Evolutionary conservation across 2,329 filamentous ascomycete species (phyloP).

Genomic region (Nothomitra cinnamomea): DNA sequence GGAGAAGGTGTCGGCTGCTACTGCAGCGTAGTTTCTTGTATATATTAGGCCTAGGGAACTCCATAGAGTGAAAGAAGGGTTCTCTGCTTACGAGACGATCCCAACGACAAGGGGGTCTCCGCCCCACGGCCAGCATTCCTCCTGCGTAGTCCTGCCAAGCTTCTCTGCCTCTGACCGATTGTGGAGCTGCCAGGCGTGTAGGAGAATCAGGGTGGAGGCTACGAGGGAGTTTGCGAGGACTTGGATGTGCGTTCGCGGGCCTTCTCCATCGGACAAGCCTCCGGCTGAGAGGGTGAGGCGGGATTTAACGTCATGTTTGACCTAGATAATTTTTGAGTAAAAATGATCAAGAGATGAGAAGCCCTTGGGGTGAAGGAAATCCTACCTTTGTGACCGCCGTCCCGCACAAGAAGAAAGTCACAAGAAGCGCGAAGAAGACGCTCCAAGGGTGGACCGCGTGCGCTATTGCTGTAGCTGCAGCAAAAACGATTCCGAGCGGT

Average conservation of each 20-base stretch:
- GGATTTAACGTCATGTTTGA: slow-evolving; percentile 78
- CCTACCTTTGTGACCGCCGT: slow-evolving; percentile 65
- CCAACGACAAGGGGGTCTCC: slow-evolving; percentile 27
- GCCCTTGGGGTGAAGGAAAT: no score
- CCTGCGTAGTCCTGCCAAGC: slow-evolving; percentile 5
- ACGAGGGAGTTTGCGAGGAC: slow-evolving; percentile 78
- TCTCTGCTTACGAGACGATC: slow-evolving; percentile 26
- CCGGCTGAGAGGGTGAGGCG: slow-evolving; percentile 61
- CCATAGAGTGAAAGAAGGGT: not conserved
- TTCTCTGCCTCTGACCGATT: slow-evolving; percentile 7
- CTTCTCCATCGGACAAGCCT: slow-evolving; percentile 61
- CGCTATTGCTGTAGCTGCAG: slow-evolving; percentile 53
- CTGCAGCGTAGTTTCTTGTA: slow-evolving; percentile 64
- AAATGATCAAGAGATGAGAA: no score
- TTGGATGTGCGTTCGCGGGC: slow-evolving; percentile 69
- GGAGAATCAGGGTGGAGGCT: slow-evolving; percentile 46
- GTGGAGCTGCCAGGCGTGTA: slow-evolving; percentile 30
- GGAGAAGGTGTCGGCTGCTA: slow-evolving; percentile 84
- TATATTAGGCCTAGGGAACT: not conserved
- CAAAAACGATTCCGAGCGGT: slow-evolving; percentile 52
- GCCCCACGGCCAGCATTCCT: slow-evolving; percentile 24
- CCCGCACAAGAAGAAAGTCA: slow-evolving; percentile 73
- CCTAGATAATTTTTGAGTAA: slow-evolving; percentile 26
- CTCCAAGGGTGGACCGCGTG: slow-evolving; percentile 92
- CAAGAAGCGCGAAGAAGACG: slow-evolving; percentile 69